These are phyloP conservation scores for Hypoxylon intermedium DNA, from an alignment of 495 filamentous ascomycete species.

Conservation along the genomic window DNA sequence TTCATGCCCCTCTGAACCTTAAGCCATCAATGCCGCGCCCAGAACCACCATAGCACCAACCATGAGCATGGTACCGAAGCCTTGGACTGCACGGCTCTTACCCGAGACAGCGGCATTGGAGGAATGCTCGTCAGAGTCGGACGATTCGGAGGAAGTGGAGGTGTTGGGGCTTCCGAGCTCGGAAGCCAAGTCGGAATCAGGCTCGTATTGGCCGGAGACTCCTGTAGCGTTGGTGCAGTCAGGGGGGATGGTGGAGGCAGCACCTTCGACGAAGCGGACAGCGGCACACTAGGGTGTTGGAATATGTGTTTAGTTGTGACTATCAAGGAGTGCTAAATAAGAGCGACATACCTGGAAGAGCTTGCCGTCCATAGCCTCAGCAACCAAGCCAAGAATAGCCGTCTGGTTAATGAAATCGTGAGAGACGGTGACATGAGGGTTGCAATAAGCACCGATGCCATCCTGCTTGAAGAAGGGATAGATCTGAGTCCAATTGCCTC, in stretches of 20 bases:
- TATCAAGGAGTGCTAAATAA: constrained; percentile 5
- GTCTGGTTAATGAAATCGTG: constrained; percentile 56
- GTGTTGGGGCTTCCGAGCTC: constrained; percentile 30
- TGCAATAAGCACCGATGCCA: constrained; percentile 55
- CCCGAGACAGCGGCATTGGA: constrained; percentile 11
- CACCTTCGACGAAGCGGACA: constrained; percentile 58
- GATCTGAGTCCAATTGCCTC: constrained; percentile 57
- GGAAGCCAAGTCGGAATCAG: constrained; percentile 45
- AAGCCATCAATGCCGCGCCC: constrained; percentile 15
- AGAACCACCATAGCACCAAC: constrained; percentile 11
- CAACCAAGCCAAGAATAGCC: constrained; percentile 54
- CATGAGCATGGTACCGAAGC: constrained; percentile 10
- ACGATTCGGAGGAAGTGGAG: constrained; percentile 1
- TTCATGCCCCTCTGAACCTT: constrained; percentile 1
- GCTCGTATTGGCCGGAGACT: constrained; percentile 43
- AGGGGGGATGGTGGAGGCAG: constrained; percentile 17
- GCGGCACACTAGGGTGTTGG: constrained; percentile 51
- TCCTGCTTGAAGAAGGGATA: constrained; percentile 55
- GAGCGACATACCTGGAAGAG: constrained; percentile 58
- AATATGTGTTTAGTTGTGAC: not conserved
- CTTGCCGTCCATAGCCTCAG: constrained; percentile 53
- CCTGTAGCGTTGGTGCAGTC: constrained; percentile 54
- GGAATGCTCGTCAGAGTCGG: not conserved
- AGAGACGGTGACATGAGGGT: constrained; percentile 48
- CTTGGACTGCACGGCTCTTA: constrained; percentile 12